Evolutionary conservation across 768 basidiomycete species (phyloP).

Genomic region (Amanita exitialis): DNA sequence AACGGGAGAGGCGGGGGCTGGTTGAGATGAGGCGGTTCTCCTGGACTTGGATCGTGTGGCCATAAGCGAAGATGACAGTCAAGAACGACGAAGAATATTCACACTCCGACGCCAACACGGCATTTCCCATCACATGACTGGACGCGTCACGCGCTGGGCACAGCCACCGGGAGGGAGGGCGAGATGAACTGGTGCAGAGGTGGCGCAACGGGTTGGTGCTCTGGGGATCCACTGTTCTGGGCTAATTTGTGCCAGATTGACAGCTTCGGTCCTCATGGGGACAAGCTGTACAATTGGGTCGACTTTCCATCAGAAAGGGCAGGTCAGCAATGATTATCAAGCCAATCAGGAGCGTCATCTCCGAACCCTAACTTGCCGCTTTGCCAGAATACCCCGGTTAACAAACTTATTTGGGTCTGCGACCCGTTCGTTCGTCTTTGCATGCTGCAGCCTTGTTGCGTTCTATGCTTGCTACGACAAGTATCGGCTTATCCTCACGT

Average conservation of each 20-base stretch:
- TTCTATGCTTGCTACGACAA: background rate
- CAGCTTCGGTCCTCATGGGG: background rate
- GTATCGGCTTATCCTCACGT: background rate
- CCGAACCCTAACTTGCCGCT: background rate
- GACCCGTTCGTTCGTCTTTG: background rate
- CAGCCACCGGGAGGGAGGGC: background rate
- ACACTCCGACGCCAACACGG: background rate
- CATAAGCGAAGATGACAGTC: background rate
- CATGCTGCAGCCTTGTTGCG: background rate
- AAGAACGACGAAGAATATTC: background rate
- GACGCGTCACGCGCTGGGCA: background rate
- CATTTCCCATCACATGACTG: conserved; percentile 4
- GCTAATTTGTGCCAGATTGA: background rate
- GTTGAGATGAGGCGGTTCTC: background rate
- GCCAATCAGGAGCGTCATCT: conserved; percentile 1
- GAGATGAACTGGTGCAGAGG: background rate
- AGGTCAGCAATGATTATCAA: background rate
- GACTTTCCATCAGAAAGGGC: background rate
- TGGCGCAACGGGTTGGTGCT: background rate
- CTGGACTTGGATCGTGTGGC: conserved; percentile 6
- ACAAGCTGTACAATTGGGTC: background rate
- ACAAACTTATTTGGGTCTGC: background rate
- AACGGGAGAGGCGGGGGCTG: background rate
- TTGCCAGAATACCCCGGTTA: background rate
- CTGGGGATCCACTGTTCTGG: background rate